Evolutionary conservation across 2,329 filamentous ascomycete genomes (phyloP), one percentile per base, ranked within the genome.

Genomic region (Talaromyces sp.): DNA sequence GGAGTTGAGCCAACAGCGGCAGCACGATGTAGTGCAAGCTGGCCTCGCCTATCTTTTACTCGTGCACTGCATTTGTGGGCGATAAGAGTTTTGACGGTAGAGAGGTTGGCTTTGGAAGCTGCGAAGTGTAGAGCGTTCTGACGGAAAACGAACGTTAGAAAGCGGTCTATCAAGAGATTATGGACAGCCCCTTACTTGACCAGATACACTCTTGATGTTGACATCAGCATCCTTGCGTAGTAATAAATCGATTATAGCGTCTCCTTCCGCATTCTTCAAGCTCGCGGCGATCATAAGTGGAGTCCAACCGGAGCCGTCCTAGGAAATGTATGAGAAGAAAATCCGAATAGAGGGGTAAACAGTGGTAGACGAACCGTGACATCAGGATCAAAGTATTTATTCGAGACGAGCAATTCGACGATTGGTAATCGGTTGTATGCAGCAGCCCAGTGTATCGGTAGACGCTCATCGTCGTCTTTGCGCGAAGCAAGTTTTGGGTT

Each of bases 401-500:
- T 82, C 64, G 90, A 84, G 2, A 90, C 84, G 3, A 98, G 82
- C 22, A 94, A 75, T 59, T 90, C 83, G 19, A 91, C 88, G 66
- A 97, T 92, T 27, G 88, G 85, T 7, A 89, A 79, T 70, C 88
- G 89, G 75, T 95, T 96, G 77, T 91, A 90, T 24, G 93, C 95
- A 1, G 88, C 87, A 0, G 95, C 94, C 95, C 95, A 99, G 82
- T 99, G 95, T 65, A 98, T 88, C 2, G 95, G 89, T 43, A 97
- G 86, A 52, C 95, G 91, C 16, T 92, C 92, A 76, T 99, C 95
- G 58, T 91, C 89, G 73, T 99, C 95, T 72, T 81, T 82, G 72
- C 88, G 87, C 65, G 81, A 83, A 31, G 91, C 88, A 45, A 96
- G 85, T 72, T 91, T 93, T 2, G 91, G 88, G 73, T 96, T 93